Base-by-base conservation (phyloP, 257 asterid genomes). In the Solanum piurae region DNA sequence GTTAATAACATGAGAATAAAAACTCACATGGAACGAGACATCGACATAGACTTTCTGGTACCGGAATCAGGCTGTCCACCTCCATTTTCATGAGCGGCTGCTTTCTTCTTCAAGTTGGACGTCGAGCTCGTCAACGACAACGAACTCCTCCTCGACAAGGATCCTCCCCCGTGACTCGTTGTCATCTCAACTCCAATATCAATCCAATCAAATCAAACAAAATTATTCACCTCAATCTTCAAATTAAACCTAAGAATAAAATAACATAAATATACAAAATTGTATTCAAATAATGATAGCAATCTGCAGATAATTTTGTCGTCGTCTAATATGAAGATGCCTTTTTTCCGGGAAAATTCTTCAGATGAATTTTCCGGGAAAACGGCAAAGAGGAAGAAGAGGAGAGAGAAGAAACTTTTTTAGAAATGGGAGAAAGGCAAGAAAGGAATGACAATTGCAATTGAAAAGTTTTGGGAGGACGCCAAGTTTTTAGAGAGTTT, bases 141-240 rank as follows among this genome's bases (percentile, higher is more conserved):
- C 89, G 77, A 68, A 20, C 89, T 87, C 77, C 87, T 87, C 89
- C 89, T 83, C 38, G 89, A 87, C 55, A 72, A 83, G 29, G 88
- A 74, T 86, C 88, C 88, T 86, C 85, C 89, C 42, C 89, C 89
- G 5, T 83, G 89, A 34, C 87, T 87, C 36, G 87, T 87, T n/a
- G 87, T 87, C 89, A 83, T 87, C 86, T 82, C 68, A 25, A 42
- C 84, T 79, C 84, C 62, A 3, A 55, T 18, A 3, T 10, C 38
- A 44, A 79, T 25, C 58, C 38, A 44, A 79, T 25, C 58, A 3
- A 40, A 77, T 76, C 60, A 13, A 37, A 74, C 40, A 9, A 79
- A 27, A 79, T 44, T 79, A 79, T 44, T 29, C 64, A 16, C n/a
- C 13, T 4, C 9, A 38, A 76, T 38, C 10, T 76, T n/a, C 37